Conservation (phyloP, 257 asterid species). For the Haberlea rhodopensis region DNA sequence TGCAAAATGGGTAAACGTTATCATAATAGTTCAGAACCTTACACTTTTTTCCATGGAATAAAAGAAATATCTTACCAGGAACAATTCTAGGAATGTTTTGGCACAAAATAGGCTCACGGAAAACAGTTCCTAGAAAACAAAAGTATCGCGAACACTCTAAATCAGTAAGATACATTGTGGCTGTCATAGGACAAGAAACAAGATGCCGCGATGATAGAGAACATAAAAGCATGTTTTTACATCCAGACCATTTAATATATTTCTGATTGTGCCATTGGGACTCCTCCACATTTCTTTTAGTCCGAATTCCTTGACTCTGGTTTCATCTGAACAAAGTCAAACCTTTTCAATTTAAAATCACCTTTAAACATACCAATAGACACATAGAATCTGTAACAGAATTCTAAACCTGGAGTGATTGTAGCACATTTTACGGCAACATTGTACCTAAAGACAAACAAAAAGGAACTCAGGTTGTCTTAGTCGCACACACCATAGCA, state of each 20-base stretch:
- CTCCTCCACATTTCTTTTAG: conserved; percentile 90
- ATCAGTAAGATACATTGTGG: conserved; percentile 11
- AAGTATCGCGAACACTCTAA: conserved; percentile 16
- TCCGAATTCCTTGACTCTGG: conserved; percentile 81
- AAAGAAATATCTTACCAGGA: conserved; percentile 55
- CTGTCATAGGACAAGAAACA: conserved; percentile 10
- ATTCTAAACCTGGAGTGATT: conserved; percentile 77
- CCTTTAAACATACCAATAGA: conserved; percentile 4
- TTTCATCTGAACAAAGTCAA: conserved; percentile 54
- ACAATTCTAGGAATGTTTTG: conserved; percentile 71
- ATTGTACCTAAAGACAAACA: conserved; percentile 58
- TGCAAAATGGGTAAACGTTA: conserved; percentile 31
- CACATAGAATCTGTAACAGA: conserved; percentile 10
- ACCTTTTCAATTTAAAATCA: conserved; percentile 10
- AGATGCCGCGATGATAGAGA: conserved; percentile 4
- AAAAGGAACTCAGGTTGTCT: conserved; percentile 9
- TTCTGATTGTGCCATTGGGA: conserved; percentile 95
- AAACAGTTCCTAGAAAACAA: conserved; percentile 79
- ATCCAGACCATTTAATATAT: conserved; percentile 67
- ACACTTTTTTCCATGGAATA: conserved; percentile 21
- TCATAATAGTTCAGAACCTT: conserved; percentile 16
- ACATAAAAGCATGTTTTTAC: conserved; percentile 9
- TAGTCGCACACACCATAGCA: no score
- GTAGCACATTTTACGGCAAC: conserved; percentile 97
- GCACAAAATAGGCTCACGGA: conserved; percentile 91